These are phyloP conservation scores for Plantago elongata DNA, from an alignment of 257 asterid species.

Conservation along the genomic window DNA sequence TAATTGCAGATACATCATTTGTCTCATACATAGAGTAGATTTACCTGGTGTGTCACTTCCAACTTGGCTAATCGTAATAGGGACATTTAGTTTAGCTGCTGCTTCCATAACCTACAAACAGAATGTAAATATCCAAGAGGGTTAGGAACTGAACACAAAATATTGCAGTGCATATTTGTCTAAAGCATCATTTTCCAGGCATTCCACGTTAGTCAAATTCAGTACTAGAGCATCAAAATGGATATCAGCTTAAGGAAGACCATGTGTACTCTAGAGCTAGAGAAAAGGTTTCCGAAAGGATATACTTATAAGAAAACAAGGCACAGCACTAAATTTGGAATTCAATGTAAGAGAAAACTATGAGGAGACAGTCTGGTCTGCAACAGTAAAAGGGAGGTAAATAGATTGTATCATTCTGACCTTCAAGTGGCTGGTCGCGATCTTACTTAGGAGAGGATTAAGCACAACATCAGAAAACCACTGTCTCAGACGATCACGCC, in stretches of 20 bases:
- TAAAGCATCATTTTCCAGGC: not conserved
- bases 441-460: constrained; percentile 70
- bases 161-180: not conserved
- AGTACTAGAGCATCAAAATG: too few species aligned
- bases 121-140: constrained; percentile 10
- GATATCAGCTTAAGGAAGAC: too few species aligned
- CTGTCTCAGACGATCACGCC: constrained; percentile 91
- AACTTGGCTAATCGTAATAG: constrained; percentile 63
- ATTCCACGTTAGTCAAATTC: too few species aligned
- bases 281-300: too few species aligned
- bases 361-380: constrained; percentile 1
- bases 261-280: too few species aligned
- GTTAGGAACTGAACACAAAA: too few species aligned
- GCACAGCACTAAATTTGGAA: not conserved
- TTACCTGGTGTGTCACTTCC: constrained; percentile 64
- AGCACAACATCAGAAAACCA: constrained; percentile 81
- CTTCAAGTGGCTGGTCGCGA: constrained; percentile 77
- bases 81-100: constrained; percentile 64
- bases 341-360: not conserved
- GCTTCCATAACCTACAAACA: constrained; percentile 71
- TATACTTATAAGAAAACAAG: not conserved
- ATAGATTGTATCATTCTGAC: constrained; percentile 31
- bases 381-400: not conserved
- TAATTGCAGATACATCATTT: constrained; percentile 47
- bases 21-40: constrained; percentile 22